Conservation (phyloP, 2,329 filamentous ascomycete species). For the Cladophialophora bantiana region DNA sequence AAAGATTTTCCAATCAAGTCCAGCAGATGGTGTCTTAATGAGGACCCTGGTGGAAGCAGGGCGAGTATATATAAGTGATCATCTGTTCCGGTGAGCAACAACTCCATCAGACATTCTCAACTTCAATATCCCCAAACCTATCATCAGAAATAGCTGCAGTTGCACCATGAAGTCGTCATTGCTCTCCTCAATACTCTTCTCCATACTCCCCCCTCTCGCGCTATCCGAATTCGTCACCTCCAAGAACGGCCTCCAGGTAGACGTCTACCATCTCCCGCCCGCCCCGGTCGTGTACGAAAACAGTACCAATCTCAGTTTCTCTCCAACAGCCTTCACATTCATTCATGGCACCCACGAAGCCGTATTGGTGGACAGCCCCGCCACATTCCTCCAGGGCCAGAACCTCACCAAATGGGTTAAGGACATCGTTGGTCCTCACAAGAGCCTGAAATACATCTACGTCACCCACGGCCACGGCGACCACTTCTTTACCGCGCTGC, state of each 20-base stretch:
- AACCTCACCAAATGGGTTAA: constrained; percentile 49
- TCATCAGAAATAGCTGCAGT: no score
- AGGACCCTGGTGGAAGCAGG: no score
- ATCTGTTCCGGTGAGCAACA: no score
- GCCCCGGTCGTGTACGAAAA: constrained; percentile 19
- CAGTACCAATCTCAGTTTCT: constrained; percentile 19
- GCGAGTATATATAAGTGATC: no score
- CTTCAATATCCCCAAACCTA: no score
- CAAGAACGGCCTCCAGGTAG: constrained; percentile 19
- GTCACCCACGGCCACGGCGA: constrained; percentile 53
- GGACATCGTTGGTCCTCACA: constrained; percentile 40
- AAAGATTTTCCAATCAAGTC: no score
- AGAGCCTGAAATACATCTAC: constrained; percentile 47
- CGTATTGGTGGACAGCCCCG: constrained; percentile 50
- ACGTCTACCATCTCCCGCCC: constrained; percentile 24
- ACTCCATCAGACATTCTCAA: no score
- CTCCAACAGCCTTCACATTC: constrained; percentile 38
- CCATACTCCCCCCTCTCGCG: background rate
- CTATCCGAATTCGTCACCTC: constrained; percentile 19
- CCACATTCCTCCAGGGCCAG: constrained; percentile 41
- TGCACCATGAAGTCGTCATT: background rate
- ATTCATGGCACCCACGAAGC: constrained; percentile 43
- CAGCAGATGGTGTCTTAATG: no score
- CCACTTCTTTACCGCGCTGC: constrained; percentile 49
- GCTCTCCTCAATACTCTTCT: background rate